These are phyloP conservation scores for Microcos paniculata DNA, from an alignment of 345 rosid species.

Conservation along the genomic window DNA sequence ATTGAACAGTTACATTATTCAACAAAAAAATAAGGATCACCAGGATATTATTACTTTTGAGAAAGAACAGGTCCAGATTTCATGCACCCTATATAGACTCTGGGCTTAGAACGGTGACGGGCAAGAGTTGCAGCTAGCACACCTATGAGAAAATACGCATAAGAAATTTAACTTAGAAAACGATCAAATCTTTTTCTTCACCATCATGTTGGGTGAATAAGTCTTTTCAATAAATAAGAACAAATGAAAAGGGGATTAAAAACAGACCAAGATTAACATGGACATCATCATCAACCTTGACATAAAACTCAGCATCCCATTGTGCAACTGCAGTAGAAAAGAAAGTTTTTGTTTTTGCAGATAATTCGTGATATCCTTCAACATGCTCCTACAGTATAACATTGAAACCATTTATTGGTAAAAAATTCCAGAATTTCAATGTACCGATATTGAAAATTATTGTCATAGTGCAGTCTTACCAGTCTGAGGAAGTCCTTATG, in stretches of 20 bases:
- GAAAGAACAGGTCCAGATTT: slow-evolving; percentile 98
- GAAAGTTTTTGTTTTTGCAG: slow-evolving; percentile 94
- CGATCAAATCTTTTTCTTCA: not conserved
- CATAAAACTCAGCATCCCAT: slow-evolving; percentile 95
- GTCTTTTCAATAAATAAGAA: not conserved
- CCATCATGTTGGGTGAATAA: not conserved
- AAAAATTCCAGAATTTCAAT: not conserved
- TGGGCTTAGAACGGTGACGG: slow-evolving; percentile 85
- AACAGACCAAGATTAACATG: slow-evolving; percentile 92
- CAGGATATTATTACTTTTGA: slow-evolving; percentile 57
- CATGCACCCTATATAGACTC: slow-evolving; percentile 95
- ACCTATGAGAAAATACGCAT: slow-evolving; percentile 41
- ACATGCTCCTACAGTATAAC: slow-evolving; percentile 69
- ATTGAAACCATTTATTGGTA: not conserved
- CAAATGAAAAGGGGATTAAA: not conserved
- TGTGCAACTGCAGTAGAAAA: slow-evolving; percentile 87
- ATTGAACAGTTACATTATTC: not conserved
- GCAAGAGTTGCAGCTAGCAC: slow-evolving; percentile 86
- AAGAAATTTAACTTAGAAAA: not conserved
- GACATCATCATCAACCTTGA: slow-evolving; percentile 99
- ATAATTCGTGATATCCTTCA: slow-evolving; percentile 97
- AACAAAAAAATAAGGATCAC: not conserved
- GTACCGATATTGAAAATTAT: not conserved
- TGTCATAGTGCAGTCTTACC: slow-evolving; percentile 40
- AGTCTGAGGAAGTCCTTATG: slow-evolving; percentile 96